Percentiles rank a stretch among this genome's conserved stretches.
Conservation (phyloP, 2,329 filamentous ascomycete genomes). For the Penicillium sp. region DNA sequence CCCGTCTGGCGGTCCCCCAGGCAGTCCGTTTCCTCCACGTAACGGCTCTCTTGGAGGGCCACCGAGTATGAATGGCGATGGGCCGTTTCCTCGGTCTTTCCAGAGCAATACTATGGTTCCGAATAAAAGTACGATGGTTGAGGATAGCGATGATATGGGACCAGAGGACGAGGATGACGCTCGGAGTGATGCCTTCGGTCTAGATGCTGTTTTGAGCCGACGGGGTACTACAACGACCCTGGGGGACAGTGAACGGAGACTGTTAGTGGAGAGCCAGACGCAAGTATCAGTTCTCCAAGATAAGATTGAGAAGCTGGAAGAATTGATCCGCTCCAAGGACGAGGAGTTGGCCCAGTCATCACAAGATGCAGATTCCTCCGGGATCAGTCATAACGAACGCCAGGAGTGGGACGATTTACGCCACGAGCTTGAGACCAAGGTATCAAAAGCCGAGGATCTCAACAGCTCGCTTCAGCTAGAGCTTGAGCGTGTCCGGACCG, state of each 20-base stretch:
- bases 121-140: conserved; percentile 96
- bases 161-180: conserved; percentile 57
- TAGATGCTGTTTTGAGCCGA: conserved; percentile 52
- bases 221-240: conserved; percentile 51
- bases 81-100: conserved; percentile 82
- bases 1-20: conserved; percentile 38
- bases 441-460: conserved; percentile 71
- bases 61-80: conserved; percentile 58
- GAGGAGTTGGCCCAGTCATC: conserved; percentile 64
- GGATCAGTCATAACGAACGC: conserved; percentile 60
- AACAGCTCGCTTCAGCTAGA: conserved; percentile 78
- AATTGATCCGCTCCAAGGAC: conserved; percentile 66
- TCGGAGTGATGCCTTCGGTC: conserved; percentile 62
- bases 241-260: conserved; percentile 63
- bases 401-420: conserved; percentile 67
- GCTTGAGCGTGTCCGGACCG: conserved; percentile 67
- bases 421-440: conserved; percentile 66
- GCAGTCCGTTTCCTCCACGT: conserved; percentile 41
- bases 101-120: conserved; percentile 96
- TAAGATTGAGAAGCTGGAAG: conserved; percentile 71
- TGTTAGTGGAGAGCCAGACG: conserved; percentile 74
- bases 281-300: conserved; percentile 73
- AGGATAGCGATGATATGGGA: conserved; percentile 78
- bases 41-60: conserved; percentile 42
- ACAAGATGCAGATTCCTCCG: conserved; percentile 50